Evolutionary conservation across 1,284 basidiomycete genomes (phyloP).

Genomic region (Boletus putidus): DNA sequence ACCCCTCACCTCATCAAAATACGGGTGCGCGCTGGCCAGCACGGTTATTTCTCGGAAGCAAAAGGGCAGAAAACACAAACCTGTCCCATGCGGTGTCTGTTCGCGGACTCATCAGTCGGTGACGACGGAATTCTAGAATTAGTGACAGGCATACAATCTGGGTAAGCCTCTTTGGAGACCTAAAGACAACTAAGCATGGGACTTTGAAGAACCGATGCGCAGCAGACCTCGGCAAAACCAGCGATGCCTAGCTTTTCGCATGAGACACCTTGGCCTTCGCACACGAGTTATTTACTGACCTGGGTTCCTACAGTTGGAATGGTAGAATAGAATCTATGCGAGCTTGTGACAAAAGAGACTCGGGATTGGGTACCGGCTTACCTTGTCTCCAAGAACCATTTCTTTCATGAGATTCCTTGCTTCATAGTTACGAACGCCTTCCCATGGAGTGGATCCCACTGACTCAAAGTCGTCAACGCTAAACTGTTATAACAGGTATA

Average conservation of each 20-base stretch:
- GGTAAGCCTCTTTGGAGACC: conserved; percentile 84
- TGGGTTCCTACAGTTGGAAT: conserved; percentile 90
- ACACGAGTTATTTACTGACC: conserved; percentile 46
- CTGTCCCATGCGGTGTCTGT: conserved; percentile 87
- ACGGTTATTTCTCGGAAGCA: conserved; percentile 8
- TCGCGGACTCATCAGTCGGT: conserved; percentile 21
- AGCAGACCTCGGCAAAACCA: conserved; percentile 73
- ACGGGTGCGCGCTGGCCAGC: conserved; percentile 71
- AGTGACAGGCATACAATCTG: conserved; percentile 67
- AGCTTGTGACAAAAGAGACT: not conserved
- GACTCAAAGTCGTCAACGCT: conserved; percentile 87
- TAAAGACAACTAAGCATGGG: conserved; percentile 33
- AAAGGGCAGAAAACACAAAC: conserved; percentile 45
- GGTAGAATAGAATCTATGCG: conserved; percentile 74
- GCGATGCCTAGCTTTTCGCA: conserved; percentile 63
- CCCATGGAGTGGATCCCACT: conserved; percentile 80
- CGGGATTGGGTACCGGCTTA: conserved; percentile 36
- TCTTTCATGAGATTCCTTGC: conserved; percentile 91
- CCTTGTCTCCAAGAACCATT: conserved; percentile 86
- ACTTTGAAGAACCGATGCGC: conserved; percentile 1
- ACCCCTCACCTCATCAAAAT: conserved; percentile 73
- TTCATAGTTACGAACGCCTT: conserved; percentile 89
- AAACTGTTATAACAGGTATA: conserved; percentile 54
- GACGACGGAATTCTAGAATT: conserved; percentile 7
- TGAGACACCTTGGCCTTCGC: conserved; percentile 8